Percentiles rank a stretch among this genome's conserved stretches.
Evolutionary conservation across 1,284 basidiomycete species (phyloP).

Genomic region (Trametes versicolor): DNA sequence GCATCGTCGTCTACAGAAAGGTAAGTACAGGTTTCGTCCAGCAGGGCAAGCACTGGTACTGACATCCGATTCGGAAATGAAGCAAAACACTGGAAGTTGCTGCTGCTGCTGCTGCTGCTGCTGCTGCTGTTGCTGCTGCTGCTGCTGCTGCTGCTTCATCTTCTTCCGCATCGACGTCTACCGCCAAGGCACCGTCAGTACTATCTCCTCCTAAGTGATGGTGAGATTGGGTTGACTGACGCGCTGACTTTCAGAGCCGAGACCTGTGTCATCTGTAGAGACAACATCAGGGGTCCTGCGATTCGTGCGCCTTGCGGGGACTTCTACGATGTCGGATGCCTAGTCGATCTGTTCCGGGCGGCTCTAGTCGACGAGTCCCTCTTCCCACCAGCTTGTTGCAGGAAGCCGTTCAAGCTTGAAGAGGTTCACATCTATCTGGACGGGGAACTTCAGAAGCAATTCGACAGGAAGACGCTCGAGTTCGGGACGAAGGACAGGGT

Average conservation of each 20-base stretch:
- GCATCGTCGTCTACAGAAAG: neutral
- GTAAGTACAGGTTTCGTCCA: neutral
- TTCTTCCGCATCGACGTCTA: neutral
- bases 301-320: constrained; percentile 50
- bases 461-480: constrained; percentile 48
- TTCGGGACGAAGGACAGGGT: constrained; percentile 50
- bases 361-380: constrained; percentile 53
- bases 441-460: constrained; percentile 34
- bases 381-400: constrained; percentile 56
- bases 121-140: too few relatives aligned
- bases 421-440: constrained; percentile 41
- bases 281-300: constrained; percentile 36
- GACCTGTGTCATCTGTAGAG: constrained; percentile 46
- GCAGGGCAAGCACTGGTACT: neutral
- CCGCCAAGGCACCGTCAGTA: constrained; percentile 13
- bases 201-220: neutral
- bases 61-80: neutral
- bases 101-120: constrained; percentile 8
- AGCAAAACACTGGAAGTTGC: neutral
- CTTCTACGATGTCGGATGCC: constrained; percentile 49
- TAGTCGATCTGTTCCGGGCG: constrained; percentile 48
- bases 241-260: constrained; percentile 18
- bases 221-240: neutral
- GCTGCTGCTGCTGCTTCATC: constrained; percentile 17
- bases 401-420: constrained; percentile 43